Conservation (phyloP, 2,329 filamentous ascomycete genomes). For the Exophiala bonariae region DNA sequence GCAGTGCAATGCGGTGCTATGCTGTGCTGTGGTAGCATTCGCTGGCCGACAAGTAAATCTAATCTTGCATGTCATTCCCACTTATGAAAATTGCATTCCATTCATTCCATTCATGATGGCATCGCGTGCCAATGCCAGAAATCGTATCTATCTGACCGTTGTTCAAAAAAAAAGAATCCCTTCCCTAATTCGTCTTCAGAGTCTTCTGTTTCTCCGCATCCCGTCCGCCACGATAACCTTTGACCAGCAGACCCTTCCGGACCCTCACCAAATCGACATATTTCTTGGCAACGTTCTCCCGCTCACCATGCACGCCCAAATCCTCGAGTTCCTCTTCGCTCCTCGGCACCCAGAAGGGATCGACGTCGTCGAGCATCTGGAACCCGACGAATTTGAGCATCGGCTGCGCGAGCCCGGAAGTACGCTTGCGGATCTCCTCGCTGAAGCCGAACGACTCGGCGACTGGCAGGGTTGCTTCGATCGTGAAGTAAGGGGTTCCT, state of each 20-base stretch:
- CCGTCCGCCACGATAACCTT: slow-evolving; percentile 70
- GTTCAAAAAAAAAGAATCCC: too few relatives aligned
- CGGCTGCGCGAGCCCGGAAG: slow-evolving; percentile 83
- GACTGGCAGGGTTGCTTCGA: slow-evolving; percentile 82
- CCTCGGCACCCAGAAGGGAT: slow-evolving; percentile 96
- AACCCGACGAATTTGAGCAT: slow-evolving; percentile 93
- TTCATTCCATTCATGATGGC: too few relatives aligned
- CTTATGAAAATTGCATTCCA: too few relatives aligned
- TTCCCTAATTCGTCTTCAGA: slow-evolving; percentile 56
- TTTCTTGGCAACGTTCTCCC: slow-evolving; percentile 91
- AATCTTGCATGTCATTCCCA: too few relatives aligned
- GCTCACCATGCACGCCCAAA: slow-evolving; percentile 87
- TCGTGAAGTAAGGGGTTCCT: slow-evolving; percentile 94
- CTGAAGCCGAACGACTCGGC: slow-evolving; percentile 95
- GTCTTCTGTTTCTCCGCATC: slow-evolving; percentile 93
- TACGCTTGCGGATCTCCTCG: slow-evolving; percentile 94
- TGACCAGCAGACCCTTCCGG: slow-evolving; percentile 85
- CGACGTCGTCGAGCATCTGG: slow-evolving; percentile 80
- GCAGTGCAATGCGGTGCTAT: too few relatives aligned
- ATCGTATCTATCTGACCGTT: too few relatives aligned
- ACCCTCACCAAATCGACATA: slow-evolving; percentile 89
- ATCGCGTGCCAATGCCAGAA: too few relatives aligned
- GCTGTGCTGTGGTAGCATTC: too few relatives aligned
- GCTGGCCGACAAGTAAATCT: too few relatives aligned
- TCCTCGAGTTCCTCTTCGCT: slow-evolving; percentile 97